phyloP scores from a whole-genome alignment of 495 filamentous ascomycete species.

The Daldinia caldariorum region DNA sequence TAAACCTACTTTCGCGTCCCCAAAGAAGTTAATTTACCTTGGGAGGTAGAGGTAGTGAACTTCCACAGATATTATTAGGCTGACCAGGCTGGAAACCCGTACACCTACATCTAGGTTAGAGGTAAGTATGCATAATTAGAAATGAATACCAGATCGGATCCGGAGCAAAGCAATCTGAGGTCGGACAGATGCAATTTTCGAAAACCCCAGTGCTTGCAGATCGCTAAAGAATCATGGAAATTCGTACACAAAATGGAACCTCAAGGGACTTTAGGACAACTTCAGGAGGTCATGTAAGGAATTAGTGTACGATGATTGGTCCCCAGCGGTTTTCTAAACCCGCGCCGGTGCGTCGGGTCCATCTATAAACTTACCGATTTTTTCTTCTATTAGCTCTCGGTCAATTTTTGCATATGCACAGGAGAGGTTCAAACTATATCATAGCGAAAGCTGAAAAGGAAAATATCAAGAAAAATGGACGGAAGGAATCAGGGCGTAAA shows the following conservation, averaged over 20 bases:
- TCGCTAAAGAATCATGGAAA: background rate
- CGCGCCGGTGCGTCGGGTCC: background rate
- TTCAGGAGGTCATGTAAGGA: background rate
- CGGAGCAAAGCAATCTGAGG: constrained; percentile 20
- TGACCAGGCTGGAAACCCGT: background rate
- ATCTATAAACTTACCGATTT: background rate
- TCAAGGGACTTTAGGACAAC: constrained; percentile 5
- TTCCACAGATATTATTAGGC: background rate
- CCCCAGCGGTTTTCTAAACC: background rate
- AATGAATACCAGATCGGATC: constrained; percentile 22
- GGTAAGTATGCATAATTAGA: background rate
- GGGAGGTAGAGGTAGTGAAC: too few species aligned
- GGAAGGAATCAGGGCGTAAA: background rate
- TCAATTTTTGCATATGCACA: constrained; percentile 9
- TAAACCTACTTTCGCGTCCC: background rate
- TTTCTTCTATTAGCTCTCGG: constrained; percentile 11
- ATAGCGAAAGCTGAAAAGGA: constrained; percentile 5
- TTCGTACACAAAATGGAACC: constrained; percentile 5
- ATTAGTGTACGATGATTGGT: background rate
- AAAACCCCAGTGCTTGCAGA: constrained; percentile 6
- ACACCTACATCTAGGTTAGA: background rate
- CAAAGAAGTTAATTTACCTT: background rate
- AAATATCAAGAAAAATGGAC: background rate
- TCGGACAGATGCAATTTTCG: constrained; percentile 21
- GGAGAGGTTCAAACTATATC: background rate